Percentiles rank a stretch among this genome's conserved stretches.
These are phyloP conservation scores for Nakazawaea ernobii DNA, from an alignment of 805 yeast species.

Conservation along the genomic window DNA sequence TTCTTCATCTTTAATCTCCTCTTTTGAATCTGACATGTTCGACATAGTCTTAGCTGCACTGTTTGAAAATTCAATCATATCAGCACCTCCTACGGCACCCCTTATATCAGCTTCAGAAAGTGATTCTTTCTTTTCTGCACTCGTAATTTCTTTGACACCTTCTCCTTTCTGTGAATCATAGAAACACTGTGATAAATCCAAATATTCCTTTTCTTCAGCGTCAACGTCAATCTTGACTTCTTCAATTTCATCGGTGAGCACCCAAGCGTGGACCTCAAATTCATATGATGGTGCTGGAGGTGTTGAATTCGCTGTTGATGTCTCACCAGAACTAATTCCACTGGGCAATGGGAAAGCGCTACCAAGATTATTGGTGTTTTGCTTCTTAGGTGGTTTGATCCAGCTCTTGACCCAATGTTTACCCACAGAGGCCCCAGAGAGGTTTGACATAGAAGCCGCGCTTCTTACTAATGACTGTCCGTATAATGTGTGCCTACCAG, in stretches of 20 bases:
- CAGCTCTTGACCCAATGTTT: slow-evolving; percentile 27
- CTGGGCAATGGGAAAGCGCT: slow-evolving; percentile 12
- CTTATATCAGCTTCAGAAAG: slow-evolving; percentile 33
- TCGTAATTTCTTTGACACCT: slow-evolving; percentile 11
- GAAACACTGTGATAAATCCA: slow-evolving; percentile 30
- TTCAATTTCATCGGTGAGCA: slow-evolving; percentile 13
- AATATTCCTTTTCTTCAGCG: slow-evolving; percentile 25
- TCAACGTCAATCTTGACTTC: slow-evolving; percentile 12
- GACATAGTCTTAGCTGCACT: slow-evolving; percentile 21
- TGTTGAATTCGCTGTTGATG: slow-evolving; percentile 21
- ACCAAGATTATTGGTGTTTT: slow-evolving; percentile 8
- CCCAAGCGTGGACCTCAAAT: slow-evolving; percentile 29
- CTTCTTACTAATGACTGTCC: slow-evolving; percentile 25
- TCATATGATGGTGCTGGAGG: slow-evolving; percentile 19
- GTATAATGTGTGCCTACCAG: slow-evolving; percentile 28
- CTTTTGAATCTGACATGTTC: slow-evolving; percentile 10
- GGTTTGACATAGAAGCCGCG: slow-evolving; percentile 18
- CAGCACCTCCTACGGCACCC: slow-evolving; percentile 34
- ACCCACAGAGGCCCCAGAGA: slow-evolving; percentile 8
- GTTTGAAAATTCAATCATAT: slow-evolving; percentile 25
- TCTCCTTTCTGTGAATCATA: slow-evolving; percentile 22
- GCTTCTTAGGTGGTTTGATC: slow-evolving; percentile 26
- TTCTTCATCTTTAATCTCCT: slow-evolving; percentile 2
- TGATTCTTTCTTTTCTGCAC: slow-evolving; percentile 16
- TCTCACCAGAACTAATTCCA: slow-evolving; percentile 18